Base-by-base conservation (phyloP, 805 yeast species). In the Ogataea philodendri region DNA sequence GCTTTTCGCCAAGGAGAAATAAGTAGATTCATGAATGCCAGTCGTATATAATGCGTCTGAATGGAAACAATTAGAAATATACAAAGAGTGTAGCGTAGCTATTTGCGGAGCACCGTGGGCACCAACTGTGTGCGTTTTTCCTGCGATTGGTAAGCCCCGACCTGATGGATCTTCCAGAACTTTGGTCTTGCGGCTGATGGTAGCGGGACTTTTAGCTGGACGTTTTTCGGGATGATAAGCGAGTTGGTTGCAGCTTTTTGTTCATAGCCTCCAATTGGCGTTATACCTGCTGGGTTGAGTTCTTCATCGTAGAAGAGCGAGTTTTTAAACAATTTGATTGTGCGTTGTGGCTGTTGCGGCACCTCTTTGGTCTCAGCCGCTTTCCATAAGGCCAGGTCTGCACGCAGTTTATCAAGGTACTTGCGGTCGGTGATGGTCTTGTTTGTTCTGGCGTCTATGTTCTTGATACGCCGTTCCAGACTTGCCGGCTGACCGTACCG, bases 291-390 rank as follows among this genome's bases (percentile, higher is more conserved):
- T 2, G 81, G 78, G 41, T 81, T 81, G 62, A 82, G 69, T 42
- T 80, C 84, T 4, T 81, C 78, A 46, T 81, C 81, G 55, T 74
- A 78, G 51, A 72, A 81, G 2, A 78, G 63, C 6, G 84, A 77
- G 23, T 65, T 58, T 18, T 46, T 49, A 2, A 78, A 81, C 48
- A 73, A 57, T 51, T 63, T 42, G 24, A 33, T 21, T 9, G 15
- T 16, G 14, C 5, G 9, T 20, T 21, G 18, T 3, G 32, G 30
- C 9, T 21, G 15, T 15, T 16, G 19, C 13, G 26, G 11, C 11
- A n/a, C 10, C 26, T 37, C 32, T 26, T 22, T 34, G 8, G 40
- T n/a, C n/a, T n/a, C n/a, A n/a, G n/a, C n/a, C n/a, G n/a, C 27
- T 40, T 53, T 46, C 42, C 51, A 31, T n/a, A 45, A 13, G 10